Conservation (phyloP, 352 stramenopile genomes). For the Phytophthora chlamydospora region DNA sequence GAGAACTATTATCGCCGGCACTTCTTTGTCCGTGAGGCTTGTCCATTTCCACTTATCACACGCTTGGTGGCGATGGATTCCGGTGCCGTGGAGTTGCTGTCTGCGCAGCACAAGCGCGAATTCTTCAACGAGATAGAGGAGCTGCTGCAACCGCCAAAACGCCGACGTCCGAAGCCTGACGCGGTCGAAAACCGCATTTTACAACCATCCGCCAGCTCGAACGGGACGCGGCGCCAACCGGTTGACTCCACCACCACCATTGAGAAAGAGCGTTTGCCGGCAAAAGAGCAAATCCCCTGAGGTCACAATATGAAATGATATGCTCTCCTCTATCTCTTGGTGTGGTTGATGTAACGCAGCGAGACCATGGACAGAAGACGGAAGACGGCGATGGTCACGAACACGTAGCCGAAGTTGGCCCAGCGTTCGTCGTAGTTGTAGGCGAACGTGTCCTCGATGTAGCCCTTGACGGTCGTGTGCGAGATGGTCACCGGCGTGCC, state of each 20-base stretch:
- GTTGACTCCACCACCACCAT: conserved; percentile 1
- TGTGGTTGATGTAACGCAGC: too few species aligned
- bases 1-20: conserved; percentile 1
- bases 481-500: too few species aligned
- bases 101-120: conserved; percentile 40
- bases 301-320: too few species aligned
- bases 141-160: conserved; percentile 33
- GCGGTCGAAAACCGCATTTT: conserved; percentile 6
- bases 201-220: conserved; percentile 6
- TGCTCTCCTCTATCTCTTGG: too few species aligned
- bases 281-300: conserved; percentile 16
- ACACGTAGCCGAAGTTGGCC: too few species aligned
- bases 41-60: conserved; percentile 23
- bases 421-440: too few species aligned
- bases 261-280: conserved; percentile 32
- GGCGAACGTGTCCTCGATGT: too few species aligned
- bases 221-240: conserved; percentile 24
- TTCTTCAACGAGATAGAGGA: conserved; percentile 59
- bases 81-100: conserved; percentile 34
- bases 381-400: too few species aligned
- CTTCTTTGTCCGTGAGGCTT: conserved; percentile 27
- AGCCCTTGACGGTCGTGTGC: too few species aligned
- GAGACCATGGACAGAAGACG: too few species aligned
- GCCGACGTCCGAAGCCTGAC: conserved; percentile 18
- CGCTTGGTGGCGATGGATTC: conserved; percentile 23